Conservation (phyloP, 306 rosid genomes). For the Acacia acuminata region DNA sequence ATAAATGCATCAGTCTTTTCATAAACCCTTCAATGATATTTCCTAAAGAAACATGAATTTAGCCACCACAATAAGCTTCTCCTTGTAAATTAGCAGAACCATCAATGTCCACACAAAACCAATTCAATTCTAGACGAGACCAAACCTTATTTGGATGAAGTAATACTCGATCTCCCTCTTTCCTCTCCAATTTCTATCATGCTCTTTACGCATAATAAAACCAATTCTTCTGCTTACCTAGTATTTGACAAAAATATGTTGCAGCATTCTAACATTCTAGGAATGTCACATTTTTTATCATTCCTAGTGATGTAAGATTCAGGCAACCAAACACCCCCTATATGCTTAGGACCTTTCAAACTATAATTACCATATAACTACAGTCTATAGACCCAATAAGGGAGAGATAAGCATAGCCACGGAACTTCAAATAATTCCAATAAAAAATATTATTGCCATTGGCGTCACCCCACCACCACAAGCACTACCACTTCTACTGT, state of each 20-base stretch:
- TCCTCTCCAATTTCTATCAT: neutral
- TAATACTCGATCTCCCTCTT: neutral
- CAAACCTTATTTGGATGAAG: neutral
- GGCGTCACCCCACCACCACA: neutral
- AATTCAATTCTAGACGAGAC: neutral
- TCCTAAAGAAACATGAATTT: neutral
- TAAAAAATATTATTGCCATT: neutral
- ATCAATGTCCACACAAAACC: neutral
- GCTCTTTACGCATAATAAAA: neutral
- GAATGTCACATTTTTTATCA: neutral
- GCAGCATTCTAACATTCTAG: neutral
- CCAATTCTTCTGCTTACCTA: neutral
- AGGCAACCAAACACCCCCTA: neutral
- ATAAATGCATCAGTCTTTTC: neutral
- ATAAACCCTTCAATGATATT: neutral
- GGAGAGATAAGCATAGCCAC: neutral
- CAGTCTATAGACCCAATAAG: neutral
- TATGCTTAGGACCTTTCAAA: neutral
- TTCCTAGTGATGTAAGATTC: neutral
- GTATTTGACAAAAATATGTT: neutral
- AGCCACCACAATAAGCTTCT: neutral
- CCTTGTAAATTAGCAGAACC: neutral
- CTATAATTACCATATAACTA: neutral
- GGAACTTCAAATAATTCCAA: neutral
- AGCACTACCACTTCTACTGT: neutral